Percentiles rank a stretch among this genome's conserved stretches.
Conservation (phyloP, 2,329 filamentous ascomycete species). For the Talaromyces piceae region DNA sequence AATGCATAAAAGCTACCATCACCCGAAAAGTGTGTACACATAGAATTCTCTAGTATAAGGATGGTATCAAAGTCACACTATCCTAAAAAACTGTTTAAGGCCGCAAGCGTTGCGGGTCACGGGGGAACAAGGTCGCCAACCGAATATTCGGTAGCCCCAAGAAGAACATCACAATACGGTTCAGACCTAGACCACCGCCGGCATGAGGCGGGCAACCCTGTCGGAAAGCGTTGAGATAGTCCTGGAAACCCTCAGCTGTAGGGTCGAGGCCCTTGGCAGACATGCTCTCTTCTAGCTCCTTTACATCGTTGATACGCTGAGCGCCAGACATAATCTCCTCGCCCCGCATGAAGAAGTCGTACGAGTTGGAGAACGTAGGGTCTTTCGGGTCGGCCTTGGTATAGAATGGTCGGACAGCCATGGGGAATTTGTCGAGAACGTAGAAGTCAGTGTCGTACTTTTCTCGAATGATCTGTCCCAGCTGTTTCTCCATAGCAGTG, state of each 20-base stretch:
- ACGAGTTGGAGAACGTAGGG: conserved; percentile 58
- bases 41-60: not conserved
- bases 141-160: conserved; percentile 57
- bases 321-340: conserved; percentile 63
- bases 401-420: conserved; percentile 83
- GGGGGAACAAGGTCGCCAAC: conserved; percentile 55
- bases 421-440: conserved; percentile 92
- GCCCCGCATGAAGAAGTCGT: conserved; percentile 65
- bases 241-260: conserved; percentile 51
- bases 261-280: conserved; percentile 53
- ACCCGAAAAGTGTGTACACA: not conserved
- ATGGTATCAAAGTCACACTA: not conserved
- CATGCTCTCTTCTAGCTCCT: conserved; percentile 53
- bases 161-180: conserved; percentile 61
- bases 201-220: conserved; percentile 59
- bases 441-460: conserved; percentile 97
- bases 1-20: not conserved
- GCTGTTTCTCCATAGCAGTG: conserved; percentile 53
- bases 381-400: conserved; percentile 70
- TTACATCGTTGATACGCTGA: conserved; percentile 58
- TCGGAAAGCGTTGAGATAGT: conserved; percentile 58
- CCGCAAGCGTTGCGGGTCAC: conserved; percentile 52
- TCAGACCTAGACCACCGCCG: conserved; percentile 58
- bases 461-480: conserved; percentile 74
- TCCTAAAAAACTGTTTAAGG: conserved; percentile 21